phyloP scores from a whole-genome alignment of 495 filamentous ascomycete species.

The Neurospora sp. region DNA sequence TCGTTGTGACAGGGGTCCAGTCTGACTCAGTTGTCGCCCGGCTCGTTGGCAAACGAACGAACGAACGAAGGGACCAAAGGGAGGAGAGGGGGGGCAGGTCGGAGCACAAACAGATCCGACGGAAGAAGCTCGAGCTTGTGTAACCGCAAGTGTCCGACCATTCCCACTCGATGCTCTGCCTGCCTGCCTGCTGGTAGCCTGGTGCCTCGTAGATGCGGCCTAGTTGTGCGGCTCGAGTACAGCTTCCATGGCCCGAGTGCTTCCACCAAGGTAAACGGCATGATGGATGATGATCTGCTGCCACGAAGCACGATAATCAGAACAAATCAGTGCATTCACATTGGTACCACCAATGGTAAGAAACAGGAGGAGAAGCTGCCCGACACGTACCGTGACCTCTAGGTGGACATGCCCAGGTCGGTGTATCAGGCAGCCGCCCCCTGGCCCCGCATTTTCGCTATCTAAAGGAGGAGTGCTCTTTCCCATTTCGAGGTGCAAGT shows the following conservation, averaged over 20 bases:
- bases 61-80: neutral
- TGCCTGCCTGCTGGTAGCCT: neutral
- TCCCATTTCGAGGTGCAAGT: neutral
- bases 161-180: neutral
- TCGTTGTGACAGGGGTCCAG: neutral
- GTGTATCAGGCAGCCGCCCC: neutral
- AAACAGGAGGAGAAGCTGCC: neutral
- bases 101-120: neutral
- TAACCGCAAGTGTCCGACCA: neutral
- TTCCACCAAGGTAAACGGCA: neutral
- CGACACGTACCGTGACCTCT: neutral
- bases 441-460: neutral
- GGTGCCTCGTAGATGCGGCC: neutral
- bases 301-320: neutral
- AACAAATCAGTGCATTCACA: neutral
- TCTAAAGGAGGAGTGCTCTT: neutral
- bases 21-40: neutral
- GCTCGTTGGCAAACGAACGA: neutral
- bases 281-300: neutral
- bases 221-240: neutral
- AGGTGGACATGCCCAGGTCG: neutral
- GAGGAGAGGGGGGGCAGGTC: neutral
- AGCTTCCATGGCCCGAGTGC: neutral
- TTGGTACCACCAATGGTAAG: neutral
- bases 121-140: neutral